Evolutionary conservation across 352 stramenopile species (phyloP).

Genomic region (Pythium dissotocum): DNA sequence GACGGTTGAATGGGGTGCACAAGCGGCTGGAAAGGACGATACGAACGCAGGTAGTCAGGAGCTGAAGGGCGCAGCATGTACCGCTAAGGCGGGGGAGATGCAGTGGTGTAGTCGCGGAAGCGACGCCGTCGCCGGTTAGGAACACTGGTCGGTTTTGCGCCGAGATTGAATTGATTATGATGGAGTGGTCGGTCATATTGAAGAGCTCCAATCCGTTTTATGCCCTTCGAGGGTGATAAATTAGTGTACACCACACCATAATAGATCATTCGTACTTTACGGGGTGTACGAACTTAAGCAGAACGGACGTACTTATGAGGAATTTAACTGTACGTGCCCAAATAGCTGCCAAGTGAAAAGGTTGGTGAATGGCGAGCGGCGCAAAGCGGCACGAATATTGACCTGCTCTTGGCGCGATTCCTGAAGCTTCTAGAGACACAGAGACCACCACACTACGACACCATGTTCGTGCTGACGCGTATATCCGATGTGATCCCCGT

Average conservation of each 20-base stretch:
- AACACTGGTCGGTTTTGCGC: neutral
- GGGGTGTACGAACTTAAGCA: neutral
- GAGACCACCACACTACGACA: neutral
- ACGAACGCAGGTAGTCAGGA: slow-evolving; percentile 3
- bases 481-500: slow-evolving; percentile 87
- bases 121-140: neutral
- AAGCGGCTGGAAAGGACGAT: slow-evolving; percentile 14
- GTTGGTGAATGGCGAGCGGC: slow-evolving; percentile 1
- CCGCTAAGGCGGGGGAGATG: neutral
- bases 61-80: slow-evolving; percentile 14
- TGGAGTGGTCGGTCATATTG: neutral
- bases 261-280: neutral
- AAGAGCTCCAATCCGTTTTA: slow-evolving; percentile 15
- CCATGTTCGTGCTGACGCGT: slow-evolving; percentile 85
- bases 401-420: neutral
- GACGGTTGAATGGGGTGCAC: neutral
- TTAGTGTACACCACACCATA: neutral
- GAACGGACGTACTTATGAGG: neutral
- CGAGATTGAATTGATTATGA: neutral
- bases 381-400: neutral
- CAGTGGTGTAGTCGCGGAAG: neutral
- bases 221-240: neutral
- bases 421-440: neutral
- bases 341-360: neutral
- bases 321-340: neutral